These are phyloP conservation scores for Trametes elegans DNA, from an alignment of 768 basidiomycete species.

Conservation along the genomic window DNA sequence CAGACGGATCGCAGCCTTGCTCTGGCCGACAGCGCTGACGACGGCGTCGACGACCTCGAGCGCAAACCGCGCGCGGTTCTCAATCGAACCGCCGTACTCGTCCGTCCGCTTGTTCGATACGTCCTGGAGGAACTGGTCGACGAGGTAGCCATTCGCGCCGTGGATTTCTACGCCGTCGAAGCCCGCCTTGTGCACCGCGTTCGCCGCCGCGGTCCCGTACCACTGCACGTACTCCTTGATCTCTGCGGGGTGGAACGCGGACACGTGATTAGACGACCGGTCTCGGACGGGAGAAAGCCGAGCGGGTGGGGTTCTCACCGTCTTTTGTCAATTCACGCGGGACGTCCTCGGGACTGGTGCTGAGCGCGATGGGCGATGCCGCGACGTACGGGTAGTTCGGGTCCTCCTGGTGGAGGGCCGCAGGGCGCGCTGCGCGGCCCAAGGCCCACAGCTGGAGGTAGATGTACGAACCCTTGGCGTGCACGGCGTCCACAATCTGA, in stretches of 20 bases:
- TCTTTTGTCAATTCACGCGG: constrained; percentile 28
- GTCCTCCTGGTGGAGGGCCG: constrained; percentile 37
- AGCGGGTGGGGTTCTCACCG: constrained; percentile 4
- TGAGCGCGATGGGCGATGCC: constrained; percentile 26
- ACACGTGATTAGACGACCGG: neutral
- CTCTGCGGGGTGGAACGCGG: constrained; percentile 3
- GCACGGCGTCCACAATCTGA: constrained; percentile 55
- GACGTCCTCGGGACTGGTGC: neutral
- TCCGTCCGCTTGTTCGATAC: constrained; percentile 43
- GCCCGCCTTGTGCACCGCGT: constrained; percentile 30
- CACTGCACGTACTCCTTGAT: constrained; percentile 40
- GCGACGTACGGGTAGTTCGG: constrained; percentile 19
- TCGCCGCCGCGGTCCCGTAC: constrained; percentile 23
- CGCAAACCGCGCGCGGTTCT: constrained; percentile 44
- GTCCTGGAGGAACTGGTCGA: constrained; percentile 42
- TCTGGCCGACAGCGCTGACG: constrained; percentile 36
- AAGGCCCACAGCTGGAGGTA: constrained; percentile 58
- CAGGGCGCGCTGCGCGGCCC: constrained; percentile 40
- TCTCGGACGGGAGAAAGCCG: too few relatives aligned
- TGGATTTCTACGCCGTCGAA: constrained; percentile 32
- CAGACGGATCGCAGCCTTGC: constrained; percentile 39
- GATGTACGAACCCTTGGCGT: constrained; percentile 48
- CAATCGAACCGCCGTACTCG: constrained; percentile 48
- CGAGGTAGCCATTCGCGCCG: constrained; percentile 31
- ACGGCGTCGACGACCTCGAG: constrained; percentile 42